These are phyloP conservation scores for Alternaria alternata DNA, from an alignment of 2,329 filamentous ascomycete genomes.

Conservation along the genomic window DNA sequence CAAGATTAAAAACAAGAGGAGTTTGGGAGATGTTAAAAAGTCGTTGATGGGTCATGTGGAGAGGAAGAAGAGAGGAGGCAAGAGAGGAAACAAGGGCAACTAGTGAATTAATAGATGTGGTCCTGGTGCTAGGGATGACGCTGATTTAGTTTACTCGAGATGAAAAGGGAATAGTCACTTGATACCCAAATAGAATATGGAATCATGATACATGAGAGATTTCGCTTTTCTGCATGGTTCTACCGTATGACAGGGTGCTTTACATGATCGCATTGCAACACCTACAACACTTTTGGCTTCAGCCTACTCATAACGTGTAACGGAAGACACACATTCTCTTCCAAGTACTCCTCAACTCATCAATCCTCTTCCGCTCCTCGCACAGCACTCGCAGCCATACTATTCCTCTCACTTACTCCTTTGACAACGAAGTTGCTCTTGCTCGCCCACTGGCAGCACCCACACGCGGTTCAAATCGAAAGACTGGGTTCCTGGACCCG, in stretches of 20 bases:
- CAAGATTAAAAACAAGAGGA: constrained; percentile 93
- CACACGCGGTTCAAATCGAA: neutral
- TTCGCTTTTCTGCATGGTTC: neutral
- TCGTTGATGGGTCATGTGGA: constrained; percentile 83
- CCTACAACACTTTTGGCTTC: neutral
- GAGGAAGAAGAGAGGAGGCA: constrained; percentile 82
- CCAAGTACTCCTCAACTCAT: neutral
- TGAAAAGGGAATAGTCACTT: constrained; percentile 1
- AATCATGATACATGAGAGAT: neutral
- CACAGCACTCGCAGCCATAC: neutral
- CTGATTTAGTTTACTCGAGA: neutral
- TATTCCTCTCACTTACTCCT: neutral
- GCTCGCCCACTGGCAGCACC: neutral
- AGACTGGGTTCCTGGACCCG: neutral
- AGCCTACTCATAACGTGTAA: neutral
- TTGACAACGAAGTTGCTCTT: neutral
- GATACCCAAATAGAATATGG: constrained; percentile 5
- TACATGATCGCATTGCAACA: neutral
- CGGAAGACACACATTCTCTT: too few relatives aligned
- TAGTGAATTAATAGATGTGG: neutral
- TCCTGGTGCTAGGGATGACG: neutral
- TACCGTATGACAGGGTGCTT: too few relatives aligned
- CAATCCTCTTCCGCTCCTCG: neutral
- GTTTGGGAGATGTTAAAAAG: constrained; percentile 83
- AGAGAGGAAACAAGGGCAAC: constrained; percentile 70